These are phyloP conservation scores for Alternaria dauci DNA, from an alignment of 2,329 filamentous ascomycete species.

Conservation along the genomic window DNA sequence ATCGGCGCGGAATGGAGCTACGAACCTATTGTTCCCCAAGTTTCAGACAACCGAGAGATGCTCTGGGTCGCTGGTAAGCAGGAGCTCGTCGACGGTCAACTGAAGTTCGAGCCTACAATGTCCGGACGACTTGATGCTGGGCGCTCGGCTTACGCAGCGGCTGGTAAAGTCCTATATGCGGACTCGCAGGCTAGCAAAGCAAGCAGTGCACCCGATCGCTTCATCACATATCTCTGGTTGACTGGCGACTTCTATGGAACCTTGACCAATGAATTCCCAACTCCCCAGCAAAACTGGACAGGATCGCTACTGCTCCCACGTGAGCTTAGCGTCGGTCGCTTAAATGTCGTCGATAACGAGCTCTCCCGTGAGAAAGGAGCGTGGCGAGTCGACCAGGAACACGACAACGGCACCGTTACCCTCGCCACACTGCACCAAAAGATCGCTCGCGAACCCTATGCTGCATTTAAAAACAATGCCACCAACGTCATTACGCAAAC, in stretches of 20 bases:
- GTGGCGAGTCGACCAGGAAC: conserved; percentile 48
- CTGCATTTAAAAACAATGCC: conserved; percentile 42
- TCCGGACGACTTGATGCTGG: conserved; percentile 55
- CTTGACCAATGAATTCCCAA: conserved; percentile 47
- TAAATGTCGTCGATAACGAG: conserved; percentile 55
- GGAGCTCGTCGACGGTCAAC: conserved; percentile 34
- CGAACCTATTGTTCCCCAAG: conserved; percentile 52
- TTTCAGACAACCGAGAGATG: conserved; percentile 54
- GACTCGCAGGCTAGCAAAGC: conserved; percentile 50
- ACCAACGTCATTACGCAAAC: conserved; percentile 25
- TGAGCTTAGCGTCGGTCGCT: conserved; percentile 54
- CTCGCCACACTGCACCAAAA: conserved; percentile 52
- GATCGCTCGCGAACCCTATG: conserved; percentile 51
- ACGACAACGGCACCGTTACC: conserved; percentile 46
- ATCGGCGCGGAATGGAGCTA: conserved; percentile 56
- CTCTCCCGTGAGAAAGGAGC: conserved; percentile 52
- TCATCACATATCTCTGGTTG: conserved; percentile 55
- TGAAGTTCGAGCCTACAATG: conserved; percentile 52
- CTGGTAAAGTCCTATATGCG: conserved; percentile 53
- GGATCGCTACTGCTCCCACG: conserved; percentile 55
- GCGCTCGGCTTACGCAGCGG: conserved; percentile 54
- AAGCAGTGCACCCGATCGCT: conserved; percentile 54
- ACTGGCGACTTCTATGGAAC: conserved; percentile 56
- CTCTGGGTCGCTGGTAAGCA: conserved; percentile 54
- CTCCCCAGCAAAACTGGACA: conserved; percentile 56